Evolutionary conservation across 345 rosid genomes (phyloP).

Genomic region (Citrus medica): DNA sequence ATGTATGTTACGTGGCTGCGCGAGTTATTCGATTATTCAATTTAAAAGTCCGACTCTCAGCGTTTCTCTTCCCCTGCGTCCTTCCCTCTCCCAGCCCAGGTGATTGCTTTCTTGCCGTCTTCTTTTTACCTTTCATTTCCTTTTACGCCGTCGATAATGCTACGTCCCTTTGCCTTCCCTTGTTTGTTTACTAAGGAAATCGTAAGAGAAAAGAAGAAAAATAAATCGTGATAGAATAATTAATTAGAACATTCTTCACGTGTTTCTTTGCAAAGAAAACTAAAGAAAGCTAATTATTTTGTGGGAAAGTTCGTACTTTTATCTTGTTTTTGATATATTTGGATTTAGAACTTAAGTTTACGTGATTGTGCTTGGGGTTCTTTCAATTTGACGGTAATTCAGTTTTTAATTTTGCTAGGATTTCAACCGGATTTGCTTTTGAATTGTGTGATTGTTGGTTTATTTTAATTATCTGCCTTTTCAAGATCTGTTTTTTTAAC

Average conservation of each 20-base stretch:
- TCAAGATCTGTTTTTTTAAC: not conserved
- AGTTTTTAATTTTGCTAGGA: not conserved
- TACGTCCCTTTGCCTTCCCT: too few relatives aligned
- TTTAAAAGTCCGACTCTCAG: not conserved
- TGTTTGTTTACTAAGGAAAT: not conserved
- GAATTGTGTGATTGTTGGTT: not conserved
- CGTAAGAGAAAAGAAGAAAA: not conserved
- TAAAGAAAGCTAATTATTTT: not conserved
- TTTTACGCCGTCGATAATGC: not conserved
- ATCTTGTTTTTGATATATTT: not conserved
- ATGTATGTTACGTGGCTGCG: slow-evolving; percentile 19
- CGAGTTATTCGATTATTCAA: slow-evolving; percentile 6
- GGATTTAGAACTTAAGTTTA: not conserved
- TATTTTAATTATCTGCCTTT: not conserved
- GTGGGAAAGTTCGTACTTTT: not conserved
- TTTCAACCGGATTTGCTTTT: not conserved
- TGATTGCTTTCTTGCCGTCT: not conserved
- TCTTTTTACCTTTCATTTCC: not conserved
- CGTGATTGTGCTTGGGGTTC: not conserved
- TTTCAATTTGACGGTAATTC: not conserved
- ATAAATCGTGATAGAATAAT: not conserved
- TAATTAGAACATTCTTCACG: not conserved
- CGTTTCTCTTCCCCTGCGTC: slow-evolving; percentile 9
- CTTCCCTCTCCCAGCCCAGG: slow-evolving; percentile 17
- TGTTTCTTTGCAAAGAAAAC: not conserved